phyloP scores from a whole-genome alignment of 169 alveolate species.

The Plasmodium sp. region DNA sequence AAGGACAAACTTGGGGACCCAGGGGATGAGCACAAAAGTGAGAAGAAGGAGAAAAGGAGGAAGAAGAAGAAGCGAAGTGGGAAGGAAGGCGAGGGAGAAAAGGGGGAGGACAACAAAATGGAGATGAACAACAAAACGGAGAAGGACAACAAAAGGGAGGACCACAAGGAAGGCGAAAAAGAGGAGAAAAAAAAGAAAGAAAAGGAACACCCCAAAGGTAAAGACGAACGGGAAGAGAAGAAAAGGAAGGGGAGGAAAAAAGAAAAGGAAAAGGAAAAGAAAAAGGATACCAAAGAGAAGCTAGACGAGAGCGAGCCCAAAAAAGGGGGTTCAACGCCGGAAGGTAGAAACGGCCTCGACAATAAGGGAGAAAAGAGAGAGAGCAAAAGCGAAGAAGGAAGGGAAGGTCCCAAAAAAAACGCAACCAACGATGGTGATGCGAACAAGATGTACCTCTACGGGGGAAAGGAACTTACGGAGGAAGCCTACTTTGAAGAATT shows the following conservation, averaged over 20 bases:
- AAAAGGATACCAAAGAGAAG: background rate
- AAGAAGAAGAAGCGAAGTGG: background rate
- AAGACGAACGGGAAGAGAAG: background rate
- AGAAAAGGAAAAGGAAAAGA: background rate
- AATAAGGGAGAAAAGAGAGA: background rate
- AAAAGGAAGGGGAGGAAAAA: background rate
- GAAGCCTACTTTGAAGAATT: conserved; percentile 10
- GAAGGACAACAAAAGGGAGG: background rate
- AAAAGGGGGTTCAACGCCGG: background rate
- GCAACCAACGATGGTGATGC: background rate
- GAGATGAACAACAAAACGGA: background rate
- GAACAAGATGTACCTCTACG: background rate
- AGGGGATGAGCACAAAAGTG: background rate
- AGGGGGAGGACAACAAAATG: background rate
- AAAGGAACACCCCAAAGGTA: background rate
- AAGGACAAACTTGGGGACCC: background rate
- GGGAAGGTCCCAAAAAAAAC: background rate
- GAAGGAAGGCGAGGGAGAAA: background rate
- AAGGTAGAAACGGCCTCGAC: background rate
- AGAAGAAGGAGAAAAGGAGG: background rate
- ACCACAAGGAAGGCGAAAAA: background rate
- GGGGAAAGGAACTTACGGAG: conserved; percentile 8
- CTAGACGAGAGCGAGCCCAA: background rate
- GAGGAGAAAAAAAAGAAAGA: background rate
- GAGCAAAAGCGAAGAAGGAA: background rate